Evolutionary conservation across 75 land plant species (phyloP).

Genomic region (Ceratopteris richardii): DNA sequence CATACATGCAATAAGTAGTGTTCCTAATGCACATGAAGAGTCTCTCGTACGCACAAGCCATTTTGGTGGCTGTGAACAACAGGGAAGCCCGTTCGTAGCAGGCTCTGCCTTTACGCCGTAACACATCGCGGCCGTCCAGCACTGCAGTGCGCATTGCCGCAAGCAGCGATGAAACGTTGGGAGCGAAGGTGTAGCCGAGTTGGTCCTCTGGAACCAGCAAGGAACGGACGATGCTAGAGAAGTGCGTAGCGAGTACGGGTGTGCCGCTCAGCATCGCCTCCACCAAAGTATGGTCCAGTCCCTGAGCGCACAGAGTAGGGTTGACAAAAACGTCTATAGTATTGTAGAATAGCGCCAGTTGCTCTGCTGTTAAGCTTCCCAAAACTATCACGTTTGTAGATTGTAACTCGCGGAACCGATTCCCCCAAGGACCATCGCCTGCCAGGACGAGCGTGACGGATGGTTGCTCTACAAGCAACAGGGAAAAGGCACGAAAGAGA

Average conservation of each 20-base stretch:
- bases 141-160: constrained; percentile 35
- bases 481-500: constrained; percentile 45
- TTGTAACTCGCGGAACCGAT: constrained; percentile 48
- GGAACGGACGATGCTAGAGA: constrained; percentile 60
- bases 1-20: constrained; percentile 37
- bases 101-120: constrained; percentile 36
- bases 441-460: constrained; percentile 47
- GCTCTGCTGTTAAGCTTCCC: constrained; percentile 36
- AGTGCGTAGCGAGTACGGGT: constrained; percentile 56
- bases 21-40: constrained; percentile 59
- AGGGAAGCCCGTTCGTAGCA: constrained; percentile 35
- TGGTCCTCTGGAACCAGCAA: constrained; percentile 31
- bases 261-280: constrained; percentile 85
- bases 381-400: constrained; percentile 10
- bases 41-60: constrained; percentile 70
- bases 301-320: constrained; percentile 70
- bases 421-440: constrained; percentile 69
- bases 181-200: constrained; percentile 62
- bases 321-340: constrained; percentile 68
- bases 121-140: constrained; percentile 26
- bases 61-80: constrained; percentile 59
- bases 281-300: constrained; percentile 70
- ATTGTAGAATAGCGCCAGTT: constrained; percentile 53
- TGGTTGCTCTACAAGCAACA: constrained; percentile 14
- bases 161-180: constrained; percentile 48